Evolutionary conservation across 129 eudicot species (phyloP), one percentile per base, ranked within the genome.

Genomic region (Solidago caesia): DNA sequence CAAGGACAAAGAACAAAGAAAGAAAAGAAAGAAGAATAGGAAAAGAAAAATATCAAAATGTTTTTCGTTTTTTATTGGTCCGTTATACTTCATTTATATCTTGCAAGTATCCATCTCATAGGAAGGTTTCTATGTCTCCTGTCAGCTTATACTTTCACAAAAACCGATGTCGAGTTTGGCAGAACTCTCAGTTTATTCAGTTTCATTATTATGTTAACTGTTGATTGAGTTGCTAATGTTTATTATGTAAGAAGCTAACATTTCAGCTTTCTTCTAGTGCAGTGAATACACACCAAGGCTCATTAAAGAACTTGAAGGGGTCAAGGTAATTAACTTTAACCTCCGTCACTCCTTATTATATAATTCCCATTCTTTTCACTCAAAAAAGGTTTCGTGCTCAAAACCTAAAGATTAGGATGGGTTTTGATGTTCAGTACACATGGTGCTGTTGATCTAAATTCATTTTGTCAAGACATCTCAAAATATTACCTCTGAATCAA

Each of bases 241-340:
- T 56, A 1, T 13, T 44, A 57, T 66, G 7, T 58, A 60, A 69
- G 60, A 33, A 47, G 33, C 43, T 76, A 39, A 77, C 43, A 7
- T 60, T 51, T 58, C 12, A 44, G 0, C 2, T 70, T 57, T 52
- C 69, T 57, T 72, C 42, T 47, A 55, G 47, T 80, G 84, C 96
- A 94, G 99, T 75, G 99, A 94, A 77, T 94, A 83, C 77, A 87
- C 93, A 59, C 99, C 99, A 74, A 84, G 99, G 81, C 88, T 94
- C 56, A 88, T 94, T 57, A 94, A 87, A 81, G 84, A 75, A 59
- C 99, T 94, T 69, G 97, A 94, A 76, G 94, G 91, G 13, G 81
- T 87, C 48, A 87, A 91, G 99, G 99, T 94, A 80, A 29, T 46
- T 57, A 51, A 33, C 45, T 16, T 5, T 29, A 74, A 58, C 71